A percentile compares a stretch with the other conserved stretches of the same genome.
These are phyloP conservation scores for Aspergillus ellipticus DNA, from an alignment of 495 filamentous ascomycete genomes.

Conservation along the genomic window DNA sequence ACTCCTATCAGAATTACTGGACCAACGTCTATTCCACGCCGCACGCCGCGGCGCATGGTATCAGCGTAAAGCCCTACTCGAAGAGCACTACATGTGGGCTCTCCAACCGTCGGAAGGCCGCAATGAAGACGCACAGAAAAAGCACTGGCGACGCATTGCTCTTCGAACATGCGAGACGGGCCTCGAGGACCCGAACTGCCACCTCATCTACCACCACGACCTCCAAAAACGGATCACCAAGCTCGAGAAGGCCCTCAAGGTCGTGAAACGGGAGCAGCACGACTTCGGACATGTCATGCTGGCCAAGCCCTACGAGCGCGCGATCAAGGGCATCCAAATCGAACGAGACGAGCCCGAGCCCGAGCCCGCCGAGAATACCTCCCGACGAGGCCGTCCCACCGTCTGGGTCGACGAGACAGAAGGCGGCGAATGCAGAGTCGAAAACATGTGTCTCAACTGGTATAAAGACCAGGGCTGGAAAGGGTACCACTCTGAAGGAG, in stretches of 20 bases:
- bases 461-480: constrained; percentile 87
- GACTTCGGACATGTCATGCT: constrained; percentile 86
- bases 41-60: constrained; percentile 90
- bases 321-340: constrained; percentile 71
- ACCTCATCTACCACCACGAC: constrained; percentile 90
- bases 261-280: constrained; percentile 85
- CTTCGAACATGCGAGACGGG: constrained; percentile 82
- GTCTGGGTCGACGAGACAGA: constrained; percentile 78
- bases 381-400: constrained; percentile 65
- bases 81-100: constrained; percentile 89
- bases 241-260: constrained; percentile 76
- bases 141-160: constrained; percentile 77
- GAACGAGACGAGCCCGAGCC: constrained; percentile 45
- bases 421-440: constrained; percentile 72
- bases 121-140: constrained; percentile 63
- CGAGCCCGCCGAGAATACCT: constrained; percentile 24
- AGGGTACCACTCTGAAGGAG: constrained; percentile 88
- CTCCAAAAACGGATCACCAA: constrained; percentile 89
- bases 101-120: constrained; percentile 49
- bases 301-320: constrained; percentile 67
- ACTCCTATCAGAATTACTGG: constrained; percentile 70
- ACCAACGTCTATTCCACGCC: constrained; percentile 79
- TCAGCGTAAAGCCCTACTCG: constrained; percentile 87
- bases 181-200: constrained; percentile 81
- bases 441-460: constrained; percentile 86